phyloP scores from a whole-genome alignment of 75 land plant species.

The Pinus taeda region DNA sequence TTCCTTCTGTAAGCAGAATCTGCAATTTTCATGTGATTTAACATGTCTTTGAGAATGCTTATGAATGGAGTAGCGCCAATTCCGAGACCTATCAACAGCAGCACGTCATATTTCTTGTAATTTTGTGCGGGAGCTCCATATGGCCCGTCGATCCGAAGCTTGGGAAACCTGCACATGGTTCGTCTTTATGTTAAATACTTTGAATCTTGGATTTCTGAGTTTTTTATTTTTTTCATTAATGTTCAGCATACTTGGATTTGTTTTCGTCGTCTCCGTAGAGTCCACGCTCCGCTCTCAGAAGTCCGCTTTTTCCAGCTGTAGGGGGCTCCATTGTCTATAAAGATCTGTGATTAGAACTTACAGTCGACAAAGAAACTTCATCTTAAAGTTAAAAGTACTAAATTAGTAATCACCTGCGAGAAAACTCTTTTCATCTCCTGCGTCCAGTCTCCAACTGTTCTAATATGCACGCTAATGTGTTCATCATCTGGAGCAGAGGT shows the following conservation, averaged over 20 bases:
- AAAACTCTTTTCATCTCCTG: constrained; percentile 28
- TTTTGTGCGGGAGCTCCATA: constrained; percentile 76
- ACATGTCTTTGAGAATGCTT: constrained; percentile 53
- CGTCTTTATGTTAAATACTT: neutral
- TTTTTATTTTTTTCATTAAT: neutral
- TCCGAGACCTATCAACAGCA: constrained; percentile 60
- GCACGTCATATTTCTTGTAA: constrained; percentile 56
- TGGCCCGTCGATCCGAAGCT: constrained; percentile 56
- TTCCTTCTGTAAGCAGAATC: constrained; percentile 17
- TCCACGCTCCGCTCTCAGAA: constrained; percentile 52
- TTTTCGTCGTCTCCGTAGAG: neutral
- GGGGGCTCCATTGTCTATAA: constrained; percentile 53
- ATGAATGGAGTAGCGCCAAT: constrained; percentile 74
- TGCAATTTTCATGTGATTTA: constrained; percentile 23
- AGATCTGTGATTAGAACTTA: neutral
- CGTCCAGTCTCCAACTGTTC: constrained; percentile 62
- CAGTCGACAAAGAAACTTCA: too few relatives aligned
- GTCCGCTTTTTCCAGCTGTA: constrained; percentile 55
- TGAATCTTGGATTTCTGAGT: neutral
- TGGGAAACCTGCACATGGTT: constrained; percentile 34
- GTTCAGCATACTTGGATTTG: neutral
- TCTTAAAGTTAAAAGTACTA: neutral
- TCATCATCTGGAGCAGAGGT: constrained; percentile 66
- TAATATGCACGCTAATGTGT: constrained; percentile 58
- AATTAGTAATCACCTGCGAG: constrained; percentile 22